These are phyloP conservation scores for Vigna radiata DNA, from an alignment of 306 rosid genomes.

Conservation along the genomic window DNA sequence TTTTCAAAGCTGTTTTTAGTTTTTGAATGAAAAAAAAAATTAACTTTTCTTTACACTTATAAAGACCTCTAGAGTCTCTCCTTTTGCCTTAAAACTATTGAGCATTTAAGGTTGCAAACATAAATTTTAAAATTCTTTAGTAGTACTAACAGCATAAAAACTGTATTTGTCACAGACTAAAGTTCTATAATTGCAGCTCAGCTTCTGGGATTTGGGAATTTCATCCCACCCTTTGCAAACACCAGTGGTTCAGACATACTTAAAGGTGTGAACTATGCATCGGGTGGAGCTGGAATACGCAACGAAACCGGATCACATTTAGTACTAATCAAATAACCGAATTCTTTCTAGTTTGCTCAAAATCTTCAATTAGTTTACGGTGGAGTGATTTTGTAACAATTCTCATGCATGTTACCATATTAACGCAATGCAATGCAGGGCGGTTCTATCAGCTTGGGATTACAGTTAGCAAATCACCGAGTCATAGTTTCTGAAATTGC, in stretches of 20 bases:
- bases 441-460: conserved; percentile 2
- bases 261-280: conserved; percentile 57
- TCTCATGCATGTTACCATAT: not conserved
- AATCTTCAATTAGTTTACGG: conserved; percentile 2
- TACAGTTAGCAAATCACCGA: conserved; percentile 45
- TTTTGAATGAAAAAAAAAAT: too few species aligned
- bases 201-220: conserved; percentile 42
- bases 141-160: not conserved
- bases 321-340: conserved; percentile 26
- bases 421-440: conserved; percentile 5
- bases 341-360: conserved; percentile 10
- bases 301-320: not conserved
- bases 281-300: conserved; percentile 51
- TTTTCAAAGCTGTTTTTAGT: not conserved
- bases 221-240: conserved; percentile 52
- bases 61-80: not conserved
- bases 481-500: conserved; percentile 38
- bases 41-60: not conserved
- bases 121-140: not conserved
- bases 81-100: not conserved
- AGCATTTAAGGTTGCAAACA: not conserved
- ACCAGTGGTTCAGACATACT: conserved; percentile 49
- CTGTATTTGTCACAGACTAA: not conserved
- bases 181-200: conserved; percentile 41
- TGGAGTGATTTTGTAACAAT: conserved; percentile 8